phyloP scores from a whole-genome alignment of 108 stramenopile genomes.

The Discostella stelligeroides region DNA sequence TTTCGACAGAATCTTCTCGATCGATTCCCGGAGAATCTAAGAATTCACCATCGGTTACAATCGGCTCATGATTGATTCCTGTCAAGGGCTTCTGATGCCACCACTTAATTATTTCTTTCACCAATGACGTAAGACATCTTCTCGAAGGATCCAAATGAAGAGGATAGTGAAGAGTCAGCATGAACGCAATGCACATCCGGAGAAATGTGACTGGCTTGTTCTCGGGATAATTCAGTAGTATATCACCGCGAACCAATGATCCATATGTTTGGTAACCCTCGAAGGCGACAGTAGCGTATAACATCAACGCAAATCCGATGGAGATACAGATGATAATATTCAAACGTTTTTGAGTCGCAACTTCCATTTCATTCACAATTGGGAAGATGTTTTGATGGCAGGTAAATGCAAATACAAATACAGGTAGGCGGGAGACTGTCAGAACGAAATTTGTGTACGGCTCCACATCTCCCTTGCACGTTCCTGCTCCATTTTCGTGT shows the following conservation, averaged over 20 bases:
- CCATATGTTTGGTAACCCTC: slow-evolving; percentile 75
- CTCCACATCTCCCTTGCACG: slow-evolving; percentile 40
- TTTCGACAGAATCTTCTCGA: not conserved
- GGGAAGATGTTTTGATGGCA: slow-evolving; percentile 84
- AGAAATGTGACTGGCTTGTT: slow-evolving; percentile 54
- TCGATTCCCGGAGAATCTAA: slow-evolving; percentile 5
- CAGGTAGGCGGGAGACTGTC: slow-evolving; percentile 52
- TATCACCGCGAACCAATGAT: slow-evolving; percentile 56
- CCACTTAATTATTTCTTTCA: slow-evolving; percentile 31
- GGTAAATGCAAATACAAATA: slow-evolving; percentile 79
- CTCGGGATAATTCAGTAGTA: slow-evolving; percentile 68
- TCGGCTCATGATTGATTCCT: not conserved
- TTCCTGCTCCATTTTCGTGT: slow-evolving; percentile 5
- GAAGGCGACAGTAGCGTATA: slow-evolving; percentile 59
- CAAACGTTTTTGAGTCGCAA: slow-evolving; percentile 48
- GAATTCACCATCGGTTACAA: slow-evolving; percentile 1
- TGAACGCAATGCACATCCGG: slow-evolving; percentile 63
- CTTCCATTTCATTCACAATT: slow-evolving; percentile 65
- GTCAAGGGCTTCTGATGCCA: slow-evolving; percentile 9
- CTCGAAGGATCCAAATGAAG: slow-evolving; percentile 63
- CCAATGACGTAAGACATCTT: slow-evolving; percentile 50
- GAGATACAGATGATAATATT: slow-evolving; percentile 53
- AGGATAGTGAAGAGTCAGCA: slow-evolving; percentile 67
- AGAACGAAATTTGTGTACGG: slow-evolving; percentile 33
- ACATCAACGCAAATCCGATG: slow-evolving; percentile 50